phyloP scores from a whole-genome alignment of 495 filamentous ascomycete species.

The Sordaria brevicollis region DNA sequence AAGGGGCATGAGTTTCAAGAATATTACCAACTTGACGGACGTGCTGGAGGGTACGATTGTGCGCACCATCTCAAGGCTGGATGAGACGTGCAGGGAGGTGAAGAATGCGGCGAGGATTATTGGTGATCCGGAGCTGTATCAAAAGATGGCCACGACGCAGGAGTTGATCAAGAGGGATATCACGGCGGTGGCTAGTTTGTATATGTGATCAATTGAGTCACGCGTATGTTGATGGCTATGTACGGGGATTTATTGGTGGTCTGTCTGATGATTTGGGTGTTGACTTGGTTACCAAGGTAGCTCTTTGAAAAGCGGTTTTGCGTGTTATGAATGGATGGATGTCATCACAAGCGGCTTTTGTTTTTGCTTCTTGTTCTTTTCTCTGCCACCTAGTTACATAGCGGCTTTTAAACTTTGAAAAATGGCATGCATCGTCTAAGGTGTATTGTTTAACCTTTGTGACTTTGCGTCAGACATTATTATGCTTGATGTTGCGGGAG shows the following conservation, averaged over 20 bases:
- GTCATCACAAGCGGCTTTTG: neutral
- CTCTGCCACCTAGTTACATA: no score
- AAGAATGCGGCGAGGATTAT: slow-evolving; percentile 95
- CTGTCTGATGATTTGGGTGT: neutral
- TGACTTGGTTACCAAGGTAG: neutral
- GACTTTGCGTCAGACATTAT: no score
- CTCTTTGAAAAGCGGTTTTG: neutral
- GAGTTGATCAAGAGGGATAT: slow-evolving; percentile 96
- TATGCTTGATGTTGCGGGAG: no score
- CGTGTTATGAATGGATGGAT: neutral
- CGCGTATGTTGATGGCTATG: no score
- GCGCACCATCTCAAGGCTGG: slow-evolving; percentile 77
- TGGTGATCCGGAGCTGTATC: slow-evolving; percentile 85
- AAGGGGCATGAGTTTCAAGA: slow-evolving; percentile 92
- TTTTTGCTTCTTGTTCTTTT: no score
- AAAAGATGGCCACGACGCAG: slow-evolving; percentile 93
- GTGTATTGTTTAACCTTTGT: no score
- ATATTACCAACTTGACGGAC: slow-evolving; percentile 93
- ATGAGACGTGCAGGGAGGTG: slow-evolving; percentile 94
- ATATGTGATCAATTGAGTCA: slow-evolving; percentile 47
- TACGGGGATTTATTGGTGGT: neutral
- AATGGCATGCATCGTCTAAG: no score
- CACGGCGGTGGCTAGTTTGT: slow-evolving; percentile 77
- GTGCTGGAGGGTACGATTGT: slow-evolving; percentile 97
- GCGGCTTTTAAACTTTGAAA: no score